Conservation (phyloP, 768 basidiomycete genomes). For the Sarcodon sp. region DNA sequence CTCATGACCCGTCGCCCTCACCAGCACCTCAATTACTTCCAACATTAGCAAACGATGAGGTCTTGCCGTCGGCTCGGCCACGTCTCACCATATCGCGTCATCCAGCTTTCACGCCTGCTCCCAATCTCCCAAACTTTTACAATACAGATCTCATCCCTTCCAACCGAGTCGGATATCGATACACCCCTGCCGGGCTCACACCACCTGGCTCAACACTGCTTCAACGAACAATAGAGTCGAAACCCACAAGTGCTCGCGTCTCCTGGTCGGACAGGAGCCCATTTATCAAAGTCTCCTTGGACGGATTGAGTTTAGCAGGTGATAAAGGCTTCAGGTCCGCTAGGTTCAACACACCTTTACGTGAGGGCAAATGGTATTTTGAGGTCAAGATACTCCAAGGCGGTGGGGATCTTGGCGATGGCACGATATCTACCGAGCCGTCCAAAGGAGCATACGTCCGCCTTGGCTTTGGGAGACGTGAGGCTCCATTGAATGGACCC, state of each 20-base stretch:
- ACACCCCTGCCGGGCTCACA: slow-evolving; percentile 67
- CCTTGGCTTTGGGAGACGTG: slow-evolving; percentile 84
- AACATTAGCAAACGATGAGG: slow-evolving; percentile 20
- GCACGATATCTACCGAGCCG: not conserved
- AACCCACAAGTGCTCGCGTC: slow-evolving; percentile 55
- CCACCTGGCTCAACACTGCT: slow-evolving; percentile 41
- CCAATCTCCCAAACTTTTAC: slow-evolving; percentile 42
- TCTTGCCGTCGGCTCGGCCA: slow-evolving; percentile 33
- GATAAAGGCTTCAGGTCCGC: slow-evolving; percentile 88
- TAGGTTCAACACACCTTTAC: slow-evolving; percentile 78
- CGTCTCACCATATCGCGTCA: slow-evolving; percentile 66
- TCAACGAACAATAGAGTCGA: slow-evolving; percentile 74
- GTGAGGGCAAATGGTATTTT: slow-evolving; percentile 90
- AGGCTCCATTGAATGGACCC: slow-evolving; percentile 88
- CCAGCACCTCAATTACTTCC: slow-evolving; percentile 16
- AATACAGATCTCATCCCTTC: slow-evolving; percentile 59
- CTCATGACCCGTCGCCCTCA: slow-evolving; percentile 16
- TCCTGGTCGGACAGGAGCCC: slow-evolving; percentile 89
- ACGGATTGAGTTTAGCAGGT: slow-evolving; percentile 65
- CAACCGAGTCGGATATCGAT: slow-evolving; percentile 72
- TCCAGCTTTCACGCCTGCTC: slow-evolving; percentile 51
- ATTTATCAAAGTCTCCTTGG: slow-evolving; percentile 66
- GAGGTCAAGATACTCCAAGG: slow-evolving; percentile 75
- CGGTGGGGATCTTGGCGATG: slow-evolving; percentile 35
- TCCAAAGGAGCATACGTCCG: slow-evolving; percentile 66